Base-by-base conservation (phyloP, 2,329 filamentous ascomycete genomes). In the Orbilia ellipsospora region DNA sequence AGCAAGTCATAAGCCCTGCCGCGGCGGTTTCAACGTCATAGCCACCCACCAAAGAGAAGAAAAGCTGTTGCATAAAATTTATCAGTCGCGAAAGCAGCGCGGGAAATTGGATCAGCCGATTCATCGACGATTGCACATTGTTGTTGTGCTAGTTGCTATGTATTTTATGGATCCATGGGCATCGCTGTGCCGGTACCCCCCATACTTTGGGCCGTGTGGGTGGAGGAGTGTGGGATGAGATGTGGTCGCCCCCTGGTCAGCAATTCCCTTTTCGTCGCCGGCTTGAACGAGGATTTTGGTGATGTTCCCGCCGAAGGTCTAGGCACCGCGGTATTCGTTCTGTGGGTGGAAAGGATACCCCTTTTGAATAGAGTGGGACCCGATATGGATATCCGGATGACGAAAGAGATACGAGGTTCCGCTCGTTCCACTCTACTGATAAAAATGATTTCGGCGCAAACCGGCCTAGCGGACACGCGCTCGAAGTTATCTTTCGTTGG, bases 41-140 rank as follows among this genome's bases (percentile, higher is more conserved):
- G 31, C 23, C 23, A 36, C 28, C 28, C 10, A 10, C 31, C 8
- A 7, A 2, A 10, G 31, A 36, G 31, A 36, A 36, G 31, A 36
- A 36, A 36, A 36, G 31, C 8, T 2, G 31, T 36, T 2, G 31
- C 31, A 36, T 1, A 36, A 36, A 10, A 10, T 10, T 4, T 36
- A 36, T 36, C 31, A 10, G 31, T 36, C 31, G 31, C 5, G 31
- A 36, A 10, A 36, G 48, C 57, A 40, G 65, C 56, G 55, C 28
- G 51, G 51, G 67, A 72, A 48, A 72, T 72, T 64, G 60, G 67
- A 72, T 65, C 60, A 59, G 8, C 66, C 12, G 42, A 16, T 42
- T 63, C 48, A 44, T 52, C 48, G 28, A 36, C 60, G 52, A 50
- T 28, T 26, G 36, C 16, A 18, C 44, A 13, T 48, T 48, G 16